Conservation (phyloP, 768 basidiomycete genomes). For the Xerocomellus amylosporus region DNA sequence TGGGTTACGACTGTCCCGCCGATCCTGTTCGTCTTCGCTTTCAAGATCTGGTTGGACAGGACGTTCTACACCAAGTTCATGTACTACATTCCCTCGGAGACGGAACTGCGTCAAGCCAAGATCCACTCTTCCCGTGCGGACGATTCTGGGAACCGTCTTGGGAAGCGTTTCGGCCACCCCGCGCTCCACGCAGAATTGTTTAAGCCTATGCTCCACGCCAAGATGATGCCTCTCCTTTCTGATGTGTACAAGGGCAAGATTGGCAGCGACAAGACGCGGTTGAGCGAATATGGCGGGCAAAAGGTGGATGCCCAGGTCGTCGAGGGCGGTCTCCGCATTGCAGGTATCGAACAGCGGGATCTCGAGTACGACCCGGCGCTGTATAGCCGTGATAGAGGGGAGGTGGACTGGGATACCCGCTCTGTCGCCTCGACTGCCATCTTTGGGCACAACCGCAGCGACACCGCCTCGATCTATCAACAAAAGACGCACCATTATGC, state of each 20-base stretch:
- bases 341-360: conserved; percentile 74
- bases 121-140: conserved; percentile 80
- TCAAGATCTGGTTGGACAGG: conserved; percentile 82
- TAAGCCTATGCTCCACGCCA: conserved; percentile 83
- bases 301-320: conserved; percentile 72
- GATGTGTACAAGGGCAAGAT: conserved; percentile 79
- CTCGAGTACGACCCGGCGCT: conserved; percentile 79
- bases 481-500: conserved; percentile 42
- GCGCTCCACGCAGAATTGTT: conserved; percentile 84
- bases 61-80: conserved; percentile 66
- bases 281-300: conserved; percentile 78
- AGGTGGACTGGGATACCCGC: conserved; percentile 83
- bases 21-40: conserved; percentile 68
- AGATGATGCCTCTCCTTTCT: conserved; percentile 74
- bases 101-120: conserved; percentile 70
- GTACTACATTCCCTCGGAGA: conserved; percentile 80
- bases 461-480: conserved; percentile 40
- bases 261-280: conserved; percentile 55
- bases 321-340: conserved; percentile 79
- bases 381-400: conserved; percentile 78
- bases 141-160: conserved; percentile 66
- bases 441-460: conserved; percentile 38
- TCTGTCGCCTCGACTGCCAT: conserved; percentile 64
- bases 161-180: conserved; percentile 94
- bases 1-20: conserved; percentile 89